Evolutionary conservation across 192 early-diverging fungal species (phyloP).

Genomic region (Gonapodya prolifera): DNA sequence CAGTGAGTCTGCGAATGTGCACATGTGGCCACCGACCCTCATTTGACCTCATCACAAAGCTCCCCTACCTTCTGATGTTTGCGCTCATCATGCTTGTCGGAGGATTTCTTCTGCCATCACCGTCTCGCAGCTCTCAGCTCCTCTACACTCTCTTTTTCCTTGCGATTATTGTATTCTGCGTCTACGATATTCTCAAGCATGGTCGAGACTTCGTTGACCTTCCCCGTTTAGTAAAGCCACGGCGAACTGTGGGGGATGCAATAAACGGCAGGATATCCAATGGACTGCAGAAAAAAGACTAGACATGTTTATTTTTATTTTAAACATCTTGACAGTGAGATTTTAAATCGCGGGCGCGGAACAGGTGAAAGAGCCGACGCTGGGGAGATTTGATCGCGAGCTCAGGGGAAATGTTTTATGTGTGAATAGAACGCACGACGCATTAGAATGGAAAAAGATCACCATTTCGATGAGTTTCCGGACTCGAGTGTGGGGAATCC

Average conservation of each 20-base stretch:
- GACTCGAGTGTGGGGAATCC: too few relatives aligned
- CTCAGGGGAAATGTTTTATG: too few relatives aligned
- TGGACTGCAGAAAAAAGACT: not conserved
- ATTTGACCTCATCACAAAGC: constrained; percentile 6
- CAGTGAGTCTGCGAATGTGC: not conserved
- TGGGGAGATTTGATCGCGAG: too few relatives aligned
- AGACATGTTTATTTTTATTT: not conserved
- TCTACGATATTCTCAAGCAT: constrained; percentile 17
- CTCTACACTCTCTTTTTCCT: constrained; percentile 13
- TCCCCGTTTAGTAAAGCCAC: constrained; percentile 15
- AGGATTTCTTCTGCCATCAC: constrained; percentile 15
- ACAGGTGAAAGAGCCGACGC: too few relatives aligned
- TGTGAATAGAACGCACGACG: too few relatives aligned
- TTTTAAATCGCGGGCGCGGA: too few relatives aligned
- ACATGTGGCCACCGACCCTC: constrained; percentile 6
- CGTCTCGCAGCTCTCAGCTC: constrained; percentile 11
- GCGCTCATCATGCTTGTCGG: constrained; percentile 20
- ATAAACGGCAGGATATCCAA: not conserved
- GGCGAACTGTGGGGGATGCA: not conserved
- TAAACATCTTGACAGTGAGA: too few relatives aligned
- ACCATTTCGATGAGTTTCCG: too few relatives aligned
- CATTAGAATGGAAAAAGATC: too few relatives aligned
- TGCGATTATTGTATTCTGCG: constrained; percentile 7
- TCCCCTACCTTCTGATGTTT: constrained; percentile 16
- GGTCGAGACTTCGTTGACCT: constrained; percentile 32